Conservation (phyloP, 768 basidiomycete genomes). For the Boletus eberwhitei region DNA sequence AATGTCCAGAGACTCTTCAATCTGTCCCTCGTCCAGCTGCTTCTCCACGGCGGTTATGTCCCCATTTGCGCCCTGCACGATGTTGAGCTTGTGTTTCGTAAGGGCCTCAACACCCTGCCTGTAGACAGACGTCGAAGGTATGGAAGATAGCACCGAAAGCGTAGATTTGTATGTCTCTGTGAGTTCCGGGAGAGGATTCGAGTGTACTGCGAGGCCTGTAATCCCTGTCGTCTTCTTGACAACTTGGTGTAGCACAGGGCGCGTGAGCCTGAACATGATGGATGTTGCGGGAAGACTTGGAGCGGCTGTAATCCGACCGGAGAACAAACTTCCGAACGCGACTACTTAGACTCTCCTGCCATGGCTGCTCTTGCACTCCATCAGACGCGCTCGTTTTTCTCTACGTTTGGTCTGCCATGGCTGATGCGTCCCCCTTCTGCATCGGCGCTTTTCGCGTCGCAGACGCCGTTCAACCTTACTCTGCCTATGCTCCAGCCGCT, state of each 20-base stretch:
- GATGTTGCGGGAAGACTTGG: slow-evolving; percentile 18
- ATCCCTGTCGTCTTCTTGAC: slow-evolving; percentile 83
- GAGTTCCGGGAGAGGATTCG: slow-evolving; percentile 79
- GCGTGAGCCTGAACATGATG: slow-evolving; percentile 74
- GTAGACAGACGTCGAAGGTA: slow-evolving; percentile 86
- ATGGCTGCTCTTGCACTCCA: slow-evolving; percentile 43
- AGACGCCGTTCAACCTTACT: slow-evolving; percentile 32
- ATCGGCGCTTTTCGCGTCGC: slow-evolving; percentile 22
- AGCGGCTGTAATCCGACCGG: slow-evolving; percentile 3
- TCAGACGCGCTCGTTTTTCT: slow-evolving; percentile 29
- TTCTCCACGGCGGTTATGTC: slow-evolving; percentile 68
- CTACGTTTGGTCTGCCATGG: slow-evolving; percentile 27
- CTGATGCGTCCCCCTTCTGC: slow-evolving; percentile 12
- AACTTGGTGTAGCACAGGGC: slow-evolving; percentile 60
- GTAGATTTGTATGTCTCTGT: slow-evolving; percentile 74
- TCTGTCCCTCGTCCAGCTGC: slow-evolving; percentile 77
- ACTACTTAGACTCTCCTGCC: background rate
- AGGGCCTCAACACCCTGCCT: slow-evolving; percentile 85
- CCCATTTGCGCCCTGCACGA: slow-evolving; percentile 66
- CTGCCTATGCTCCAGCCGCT: slow-evolving; percentile 45
- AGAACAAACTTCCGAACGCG: background rate
- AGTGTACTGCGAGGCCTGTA: slow-evolving; percentile 79
- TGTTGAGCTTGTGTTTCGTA: slow-evolving; percentile 72
- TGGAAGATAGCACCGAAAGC: slow-evolving; percentile 58
- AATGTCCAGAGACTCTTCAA: slow-evolving; percentile 81